Evolutionary conservation across 2,329 filamentous ascomycete genomes (phyloP), one percentile per base, ranked within the genome.

Genomic region (Trichoderma brevicompactum): DNA sequence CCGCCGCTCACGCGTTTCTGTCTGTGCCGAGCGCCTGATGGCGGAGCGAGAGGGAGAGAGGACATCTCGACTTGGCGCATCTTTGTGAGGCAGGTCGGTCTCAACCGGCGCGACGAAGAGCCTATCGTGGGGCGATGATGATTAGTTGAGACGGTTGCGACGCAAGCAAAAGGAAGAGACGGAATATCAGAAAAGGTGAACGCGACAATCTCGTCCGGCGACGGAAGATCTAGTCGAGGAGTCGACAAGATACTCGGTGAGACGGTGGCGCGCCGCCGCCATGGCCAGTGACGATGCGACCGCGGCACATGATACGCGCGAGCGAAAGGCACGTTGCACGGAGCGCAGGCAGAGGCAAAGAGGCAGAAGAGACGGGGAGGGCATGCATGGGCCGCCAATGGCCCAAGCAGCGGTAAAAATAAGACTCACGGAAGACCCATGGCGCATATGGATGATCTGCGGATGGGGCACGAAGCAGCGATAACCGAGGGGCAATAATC

Each of bases 31-130:
- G 64, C 79, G 79, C 55, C 80, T 77, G 44, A 82, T 81, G n/a
- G 76, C 71, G 10, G 80, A 78, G 55, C 79, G 79, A 50, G 74
- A 69, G 44, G 74, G 73, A 28, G 76, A 76, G 6, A 73, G 68
- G 17, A 69, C 64, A 48, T 69, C 58, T 58, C 46, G 66, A 65
- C 76, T 80, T 43, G 70, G 69, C 32, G 75, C 68, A 40, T 75
- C 61, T 68, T 80, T 80, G 53, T 73, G 69, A 13, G 74, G 70
- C 50, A 81, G 63, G 67, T 82, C 79, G 54, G 80, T 80, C 69
- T 81, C 78, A 68, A 81, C 77, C 40, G 79, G 80, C 43, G 80
- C 79, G 61, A 82, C 71, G 68, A 82, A 83, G 38, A 83, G 74
- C 68, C 82, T 83, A 67, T 32, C 64, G 23, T 34, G 10, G 54